A percentile compares a stretch with the other conserved stretches of the same genome.
Conservation (phyloP, 73 alveolate species). For the Paramecium tetraurelia region DNA sequence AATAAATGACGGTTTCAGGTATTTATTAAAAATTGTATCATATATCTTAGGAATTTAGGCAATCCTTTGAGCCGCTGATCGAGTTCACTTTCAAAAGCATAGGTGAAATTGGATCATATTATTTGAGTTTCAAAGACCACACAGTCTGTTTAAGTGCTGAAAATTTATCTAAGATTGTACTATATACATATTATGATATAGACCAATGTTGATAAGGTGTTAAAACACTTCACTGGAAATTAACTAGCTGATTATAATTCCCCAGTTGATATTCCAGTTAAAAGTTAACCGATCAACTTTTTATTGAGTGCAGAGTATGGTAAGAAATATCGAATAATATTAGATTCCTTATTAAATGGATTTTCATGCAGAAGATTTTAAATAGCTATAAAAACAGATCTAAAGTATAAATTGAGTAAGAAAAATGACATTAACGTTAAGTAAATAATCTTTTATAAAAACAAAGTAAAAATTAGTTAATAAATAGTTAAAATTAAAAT, state of each 20-base stretch:
- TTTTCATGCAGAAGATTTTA: slow-evolving; percentile 47
- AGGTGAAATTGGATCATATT: slow-evolving; percentile 9
- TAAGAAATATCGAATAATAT: not conserved
- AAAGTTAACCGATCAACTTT: slow-evolving; percentile 4
- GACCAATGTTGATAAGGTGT: slow-evolving; percentile 32
- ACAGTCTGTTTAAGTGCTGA: slow-evolving; percentile 40
- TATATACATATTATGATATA: not conserved
- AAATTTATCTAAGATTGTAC: not conserved
- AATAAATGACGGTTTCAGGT: slow-evolving; percentile 35
- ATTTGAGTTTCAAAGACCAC: slow-evolving; percentile 4
- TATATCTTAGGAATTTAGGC: slow-evolving; percentile 46
- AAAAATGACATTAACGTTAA: slow-evolving; percentile 3
- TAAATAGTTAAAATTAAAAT: slow-evolving; percentile 29
- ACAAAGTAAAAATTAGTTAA: not conserved
- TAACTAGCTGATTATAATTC: slow-evolving; percentile 11
- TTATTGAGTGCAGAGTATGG: slow-evolving; percentile 35
- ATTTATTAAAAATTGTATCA: slow-evolving; percentile 24
- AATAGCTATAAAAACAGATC: slow-evolving; percentile 6
- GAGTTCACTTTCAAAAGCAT: slow-evolving; percentile 46
- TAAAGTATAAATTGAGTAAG: not conserved
- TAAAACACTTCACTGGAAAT: slow-evolving; percentile 37
- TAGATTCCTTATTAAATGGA: slow-evolving; percentile 46
- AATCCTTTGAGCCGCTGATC: slow-evolving; percentile 50
- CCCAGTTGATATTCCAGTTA: not conserved
- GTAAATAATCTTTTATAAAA: slow-evolving; percentile 23